A percentile compares a stretch with the other conserved stretches of the same genome.
phyloP scores from a whole-genome alignment of 345 rosid species.

The Carallia brachiata region DNA sequence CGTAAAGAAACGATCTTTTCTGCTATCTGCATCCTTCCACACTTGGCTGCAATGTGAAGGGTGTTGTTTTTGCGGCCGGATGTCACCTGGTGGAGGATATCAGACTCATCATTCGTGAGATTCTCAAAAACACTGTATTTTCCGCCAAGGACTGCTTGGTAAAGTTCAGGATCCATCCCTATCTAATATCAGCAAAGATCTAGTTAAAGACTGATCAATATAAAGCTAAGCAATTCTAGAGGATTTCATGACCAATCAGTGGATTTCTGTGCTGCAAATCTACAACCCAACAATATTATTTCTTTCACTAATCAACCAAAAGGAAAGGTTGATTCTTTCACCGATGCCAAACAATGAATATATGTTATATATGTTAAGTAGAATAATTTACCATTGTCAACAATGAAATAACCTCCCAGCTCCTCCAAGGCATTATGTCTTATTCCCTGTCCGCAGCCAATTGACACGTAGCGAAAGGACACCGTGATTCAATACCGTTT shows the following conservation, averaged over 20 bases:
- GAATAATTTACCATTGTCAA: background rate
- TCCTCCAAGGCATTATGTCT: background rate
- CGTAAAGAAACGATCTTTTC: constrained; percentile 15
- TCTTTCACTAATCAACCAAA: background rate
- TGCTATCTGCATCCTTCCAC: constrained; percentile 16
- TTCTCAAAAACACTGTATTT: background rate
- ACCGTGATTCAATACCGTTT: too few species aligned
- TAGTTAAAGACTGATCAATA: background rate
- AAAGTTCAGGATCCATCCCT: constrained; percentile 15
- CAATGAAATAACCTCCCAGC: background rate
- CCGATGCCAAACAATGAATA: background rate
- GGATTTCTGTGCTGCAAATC: too few species aligned
- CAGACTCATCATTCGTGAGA: background rate
- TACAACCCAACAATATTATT: too few species aligned
- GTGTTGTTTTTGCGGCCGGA: constrained; percentile 33
- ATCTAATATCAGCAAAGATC: background rate
- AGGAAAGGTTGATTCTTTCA: background rate
- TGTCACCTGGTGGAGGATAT: background rate
- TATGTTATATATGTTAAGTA: too few species aligned
- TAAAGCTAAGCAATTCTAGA: background rate
- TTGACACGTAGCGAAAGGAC: background rate
- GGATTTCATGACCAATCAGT: background rate
- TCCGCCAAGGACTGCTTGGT: constrained; percentile 11
- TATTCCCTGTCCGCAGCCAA: background rate
- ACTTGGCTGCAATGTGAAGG: constrained; percentile 37